Conservation (phyloP, 306 rosid species). For the Ammopiptanthus mongolicus region DNA sequence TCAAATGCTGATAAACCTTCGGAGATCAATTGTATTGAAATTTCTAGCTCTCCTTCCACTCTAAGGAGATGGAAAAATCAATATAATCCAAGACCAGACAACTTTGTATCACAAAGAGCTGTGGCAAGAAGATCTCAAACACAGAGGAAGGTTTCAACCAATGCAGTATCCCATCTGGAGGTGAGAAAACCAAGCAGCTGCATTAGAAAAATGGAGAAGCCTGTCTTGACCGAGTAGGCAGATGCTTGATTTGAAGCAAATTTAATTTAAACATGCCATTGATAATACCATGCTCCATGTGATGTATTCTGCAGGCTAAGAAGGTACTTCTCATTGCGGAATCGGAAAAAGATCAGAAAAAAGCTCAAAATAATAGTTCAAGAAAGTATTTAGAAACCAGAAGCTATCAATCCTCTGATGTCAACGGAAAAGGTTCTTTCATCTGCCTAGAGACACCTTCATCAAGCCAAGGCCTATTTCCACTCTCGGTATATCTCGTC, state of each 20-base stretch:
- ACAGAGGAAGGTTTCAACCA: slow-evolving; percentile 9
- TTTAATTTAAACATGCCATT: not conserved
- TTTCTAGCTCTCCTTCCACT: not conserved
- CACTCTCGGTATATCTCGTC: slow-evolving; percentile 28
- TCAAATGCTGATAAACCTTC: slow-evolving; percentile 1
- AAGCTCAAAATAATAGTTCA: slow-evolving; percentile 10
- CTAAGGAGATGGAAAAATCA: not conserved
- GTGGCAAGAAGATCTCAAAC: slow-evolving; percentile 25
- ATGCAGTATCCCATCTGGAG: slow-evolving; percentile 24
- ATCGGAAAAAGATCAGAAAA: not conserved
- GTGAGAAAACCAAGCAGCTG: slow-evolving; percentile 33
- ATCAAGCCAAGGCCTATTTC: slow-evolving; percentile 18
- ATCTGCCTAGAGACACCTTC: slow-evolving; percentile 21
- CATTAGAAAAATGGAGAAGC: not conserved
- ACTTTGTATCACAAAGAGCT: not conserved
- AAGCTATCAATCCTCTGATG: slow-evolving; percentile 4
- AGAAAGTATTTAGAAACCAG: not conserved
- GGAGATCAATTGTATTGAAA: not conserved
- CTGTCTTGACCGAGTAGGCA: slow-evolving; percentile 3
- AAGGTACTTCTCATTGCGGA: not conserved
- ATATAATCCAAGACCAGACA: slow-evolving; percentile 7
- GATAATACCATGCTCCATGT: not conserved
- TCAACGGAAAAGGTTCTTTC: slow-evolving; percentile 22
- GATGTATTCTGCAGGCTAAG: slow-evolving; percentile 35
- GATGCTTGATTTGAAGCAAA: not conserved